phyloP scores from a whole-genome alignment of 495 filamentous ascomycete species.

The Penicillium canescens region DNA sequence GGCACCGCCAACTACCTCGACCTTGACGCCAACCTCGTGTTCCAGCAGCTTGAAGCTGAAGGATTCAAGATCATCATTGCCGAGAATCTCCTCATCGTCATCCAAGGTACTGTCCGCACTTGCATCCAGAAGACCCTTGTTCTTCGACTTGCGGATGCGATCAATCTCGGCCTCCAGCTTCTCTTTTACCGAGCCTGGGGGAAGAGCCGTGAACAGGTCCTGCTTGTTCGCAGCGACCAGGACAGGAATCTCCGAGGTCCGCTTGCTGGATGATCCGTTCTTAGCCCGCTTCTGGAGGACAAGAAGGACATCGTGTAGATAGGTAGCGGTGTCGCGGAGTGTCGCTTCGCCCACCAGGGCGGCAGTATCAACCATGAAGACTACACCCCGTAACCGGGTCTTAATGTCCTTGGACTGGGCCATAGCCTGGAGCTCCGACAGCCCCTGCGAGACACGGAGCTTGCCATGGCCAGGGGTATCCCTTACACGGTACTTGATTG shows the following conservation, averaged over 20 bases:
- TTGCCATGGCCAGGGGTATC: conserved; percentile 98
- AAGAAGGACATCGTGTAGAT: conserved; percentile 83
- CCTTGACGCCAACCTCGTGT: conserved; percentile 70
- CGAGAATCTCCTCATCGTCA: conserved; percentile 79
- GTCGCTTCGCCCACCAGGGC: conserved; percentile 59
- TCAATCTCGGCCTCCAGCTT: conserved; percentile 81
- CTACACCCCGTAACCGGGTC: conserved; percentile 67
- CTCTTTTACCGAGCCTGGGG: conserved; percentile 71
- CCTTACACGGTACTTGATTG: conserved; percentile 72
- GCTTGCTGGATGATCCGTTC: conserved; percentile 51
- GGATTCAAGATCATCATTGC: conserved; percentile 65
- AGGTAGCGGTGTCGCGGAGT: conserved; percentile 66
- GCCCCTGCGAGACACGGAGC: conserved; percentile 60
- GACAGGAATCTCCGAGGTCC: conserved; percentile 65
- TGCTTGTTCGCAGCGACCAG: conserved; percentile 91
- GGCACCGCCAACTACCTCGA: conserved; percentile 79
- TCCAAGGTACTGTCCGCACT: conserved; percentile 59
- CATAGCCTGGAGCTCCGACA: conserved; percentile 43
- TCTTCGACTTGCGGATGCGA: conserved; percentile 72
- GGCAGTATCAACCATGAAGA: conserved; percentile 88
- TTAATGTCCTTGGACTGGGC: conserved; percentile 46
- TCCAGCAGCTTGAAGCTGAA: conserved; percentile 83
- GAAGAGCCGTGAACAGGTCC: conserved; percentile 91
- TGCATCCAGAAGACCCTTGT: conserved; percentile 76
- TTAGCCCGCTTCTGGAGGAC: conserved; percentile 75